These are phyloP conservation scores for Omphalotus guepiniiformis DNA, from an alignment of 768 basidiomycete genomes.

Conservation along the genomic window DNA sequence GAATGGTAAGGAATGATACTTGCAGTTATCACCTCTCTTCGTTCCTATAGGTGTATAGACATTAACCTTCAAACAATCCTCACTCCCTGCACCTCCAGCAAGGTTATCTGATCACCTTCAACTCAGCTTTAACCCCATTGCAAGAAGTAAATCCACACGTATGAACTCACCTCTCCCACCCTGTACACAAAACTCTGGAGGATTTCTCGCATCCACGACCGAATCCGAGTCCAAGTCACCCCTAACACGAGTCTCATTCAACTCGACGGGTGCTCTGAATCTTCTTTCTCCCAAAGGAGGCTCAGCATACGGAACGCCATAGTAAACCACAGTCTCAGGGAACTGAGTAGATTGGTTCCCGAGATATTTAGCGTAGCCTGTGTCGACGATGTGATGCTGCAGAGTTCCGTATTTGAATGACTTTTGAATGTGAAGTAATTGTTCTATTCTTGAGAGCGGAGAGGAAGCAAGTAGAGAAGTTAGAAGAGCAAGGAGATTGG, in stretches of 20 bases:
- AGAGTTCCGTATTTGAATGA: too few species aligned
- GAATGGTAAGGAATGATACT: conserved; percentile 15
- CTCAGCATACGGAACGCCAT: conserved; percentile 57
- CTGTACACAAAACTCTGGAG: conserved; percentile 58
- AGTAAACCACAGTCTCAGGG: conserved; percentile 50
- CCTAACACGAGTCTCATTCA: conserved; percentile 43
- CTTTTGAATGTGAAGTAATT: too few species aligned
- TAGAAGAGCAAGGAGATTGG: too few species aligned
- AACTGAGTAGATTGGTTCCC: conserved; percentile 50
- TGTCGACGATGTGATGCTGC: conserved; percentile 40
- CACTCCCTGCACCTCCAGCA: conserved; percentile 58
- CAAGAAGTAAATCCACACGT: neutral
- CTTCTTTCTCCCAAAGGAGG: conserved; percentile 49
- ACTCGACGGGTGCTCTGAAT: conserved; percentile 47
- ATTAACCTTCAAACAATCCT: conserved; percentile 64
- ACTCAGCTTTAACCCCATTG: neutral
- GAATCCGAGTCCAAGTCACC: conserved; percentile 29
- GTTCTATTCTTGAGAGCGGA: too few species aligned
- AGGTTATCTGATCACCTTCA: conserved; percentile 36
- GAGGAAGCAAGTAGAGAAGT: too few species aligned
- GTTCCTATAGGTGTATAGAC: conserved; percentile 52
- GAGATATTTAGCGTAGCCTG: conserved; percentile 54
- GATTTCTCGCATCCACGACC: conserved; percentile 44
- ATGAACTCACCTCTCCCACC: conserved; percentile 35
- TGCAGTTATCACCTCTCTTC: conserved; percentile 42